Evolutionary conservation across 371 early-diverging fungal genomes (phyloP).

Genomic region (Rhizopus sp.): DNA sequence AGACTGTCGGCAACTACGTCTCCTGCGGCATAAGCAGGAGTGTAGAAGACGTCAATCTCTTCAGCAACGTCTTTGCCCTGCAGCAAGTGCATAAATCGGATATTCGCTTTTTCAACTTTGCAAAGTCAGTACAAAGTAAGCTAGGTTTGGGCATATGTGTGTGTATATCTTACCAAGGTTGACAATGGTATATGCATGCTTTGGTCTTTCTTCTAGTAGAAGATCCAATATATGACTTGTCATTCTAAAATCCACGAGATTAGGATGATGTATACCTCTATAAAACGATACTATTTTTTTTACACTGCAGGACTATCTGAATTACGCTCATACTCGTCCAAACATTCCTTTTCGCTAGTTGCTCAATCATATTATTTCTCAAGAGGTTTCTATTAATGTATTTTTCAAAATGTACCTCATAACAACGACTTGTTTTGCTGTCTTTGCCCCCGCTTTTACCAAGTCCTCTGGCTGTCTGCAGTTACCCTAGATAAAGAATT

Average conservation of each 20-base stretch:
- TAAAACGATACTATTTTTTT: background rate
- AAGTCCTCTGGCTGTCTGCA: constrained; percentile 57
- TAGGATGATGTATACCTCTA: background rate
- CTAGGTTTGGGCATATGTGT: background rate
- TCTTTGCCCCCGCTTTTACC: constrained; percentile 51
- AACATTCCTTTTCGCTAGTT: constrained; percentile 34
- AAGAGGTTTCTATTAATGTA: background rate
- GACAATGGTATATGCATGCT: constrained; percentile 17
- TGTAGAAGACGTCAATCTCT: constrained; percentile 21
- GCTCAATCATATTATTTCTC: background rate
- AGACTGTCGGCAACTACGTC: constrained; percentile 39
- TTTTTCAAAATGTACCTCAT: constrained; percentile 34
- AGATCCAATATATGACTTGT: constrained; percentile 25
- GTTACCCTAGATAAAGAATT: constrained; percentile 40
- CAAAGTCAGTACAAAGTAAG: constrained; percentile 5
- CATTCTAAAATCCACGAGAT: constrained; percentile 9
- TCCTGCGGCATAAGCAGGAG: constrained; percentile 45
- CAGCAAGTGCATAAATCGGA: constrained; percentile 37
- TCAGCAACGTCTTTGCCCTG: constrained; percentile 21
- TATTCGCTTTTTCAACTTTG: constrained; percentile 36
- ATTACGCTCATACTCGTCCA: constrained; percentile 31
- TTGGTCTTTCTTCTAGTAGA: constrained; percentile 12
- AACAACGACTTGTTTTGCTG: constrained; percentile 56
- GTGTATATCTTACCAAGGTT: constrained; percentile 14
- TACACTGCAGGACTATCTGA: constrained; percentile 47